Evolutionary conservation across 495 filamentous ascomycete species (phyloP).

Genomic region (Sabuloglossum arenarium): DNA sequence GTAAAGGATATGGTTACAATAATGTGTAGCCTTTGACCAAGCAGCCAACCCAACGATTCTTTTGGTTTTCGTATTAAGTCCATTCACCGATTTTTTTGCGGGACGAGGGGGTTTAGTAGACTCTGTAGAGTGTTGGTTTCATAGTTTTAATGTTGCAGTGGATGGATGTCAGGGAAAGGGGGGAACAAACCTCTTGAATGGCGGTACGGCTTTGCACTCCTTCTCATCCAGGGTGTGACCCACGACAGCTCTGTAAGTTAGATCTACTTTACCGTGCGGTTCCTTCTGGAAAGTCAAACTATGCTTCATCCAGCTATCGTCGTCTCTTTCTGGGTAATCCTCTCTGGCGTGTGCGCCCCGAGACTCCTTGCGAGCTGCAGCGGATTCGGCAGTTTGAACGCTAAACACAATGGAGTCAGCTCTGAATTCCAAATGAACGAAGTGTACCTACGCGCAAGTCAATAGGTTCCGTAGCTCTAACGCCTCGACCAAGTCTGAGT

Average conservation of each 20-base stretch:
- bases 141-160: not conserved
- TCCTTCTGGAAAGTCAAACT: slow-evolving; percentile 83
- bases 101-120: too few relatives aligned
- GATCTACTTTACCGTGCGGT: slow-evolving; percentile 56
- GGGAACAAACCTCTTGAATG: slow-evolving; percentile 37
- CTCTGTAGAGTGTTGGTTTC: not conserved
- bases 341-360: slow-evolving; percentile 89
- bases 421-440: not conserved
- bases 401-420: slow-evolving; percentile 12
- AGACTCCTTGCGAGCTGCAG: slow-evolving; percentile 80
- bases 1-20: too few relatives aligned
- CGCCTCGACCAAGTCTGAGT: slow-evolving; percentile 89
- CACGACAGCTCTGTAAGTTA: slow-evolving; percentile 60
- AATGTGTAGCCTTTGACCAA: too few relatives aligned
- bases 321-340: slow-evolving; percentile 85
- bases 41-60: too few relatives aligned
- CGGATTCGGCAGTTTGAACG: slow-evolving; percentile 70
- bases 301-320: slow-evolving; percentile 97
- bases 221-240: slow-evolving; percentile 63
- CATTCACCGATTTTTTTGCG: too few relatives aligned
- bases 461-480: slow-evolving; percentile 82
- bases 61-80: too few relatives aligned
- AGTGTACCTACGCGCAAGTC: slow-evolving; percentile 64
- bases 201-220: slow-evolving; percentile 75
- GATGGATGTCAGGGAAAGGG: not conserved